Conservation (phyloP, 176 grass and related monocot genomes). For the Avena insularis region DNA sequence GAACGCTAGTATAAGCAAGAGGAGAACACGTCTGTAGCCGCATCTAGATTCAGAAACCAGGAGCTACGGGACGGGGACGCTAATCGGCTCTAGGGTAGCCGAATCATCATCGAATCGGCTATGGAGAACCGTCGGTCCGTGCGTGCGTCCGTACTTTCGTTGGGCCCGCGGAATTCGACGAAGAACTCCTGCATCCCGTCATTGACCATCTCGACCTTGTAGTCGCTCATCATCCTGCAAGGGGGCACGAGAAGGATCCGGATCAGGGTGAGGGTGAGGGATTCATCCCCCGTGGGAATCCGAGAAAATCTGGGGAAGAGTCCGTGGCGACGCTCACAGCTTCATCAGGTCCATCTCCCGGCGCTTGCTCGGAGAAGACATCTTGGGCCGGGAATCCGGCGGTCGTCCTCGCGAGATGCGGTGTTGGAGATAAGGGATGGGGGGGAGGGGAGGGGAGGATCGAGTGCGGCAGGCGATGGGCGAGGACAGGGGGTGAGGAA, state of each 20-base stretch:
- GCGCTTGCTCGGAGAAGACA: slow-evolving; percentile 98
- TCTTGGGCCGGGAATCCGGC: slow-evolving; percentile 29
- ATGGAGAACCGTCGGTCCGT: background rate
- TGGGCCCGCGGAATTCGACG: slow-evolving; percentile 84
- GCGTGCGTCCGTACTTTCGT: slow-evolving; percentile 58
- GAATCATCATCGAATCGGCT: background rate
- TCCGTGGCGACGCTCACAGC: slow-evolving; percentile 58
- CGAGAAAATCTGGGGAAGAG: background rate
- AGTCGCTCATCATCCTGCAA: slow-evolving; percentile 97
- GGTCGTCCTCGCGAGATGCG: background rate
- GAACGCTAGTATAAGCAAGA: background rate
- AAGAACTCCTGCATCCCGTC: slow-evolving; percentile 98
- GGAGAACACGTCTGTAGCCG: background rate
- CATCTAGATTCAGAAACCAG: slow-evolving; percentile 34
- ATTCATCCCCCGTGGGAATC: background rate
- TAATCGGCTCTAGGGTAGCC: background rate
- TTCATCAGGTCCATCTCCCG: slow-evolving; percentile 99
- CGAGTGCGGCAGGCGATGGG: slow-evolving; percentile 12
- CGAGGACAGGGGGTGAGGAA: slow-evolving; percentile 31
- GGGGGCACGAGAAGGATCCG: background rate
- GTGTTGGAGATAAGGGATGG: slow-evolving; percentile 31
- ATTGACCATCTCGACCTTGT: slow-evolving; percentile 97
- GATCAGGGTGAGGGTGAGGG: background rate
- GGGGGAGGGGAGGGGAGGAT: background rate
- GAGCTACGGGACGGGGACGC: background rate